These are phyloP conservation scores for Aspergillus nomiae DNA, from an alignment of 2,329 filamentous ascomycete genomes.

Conservation along the genomic window DNA sequence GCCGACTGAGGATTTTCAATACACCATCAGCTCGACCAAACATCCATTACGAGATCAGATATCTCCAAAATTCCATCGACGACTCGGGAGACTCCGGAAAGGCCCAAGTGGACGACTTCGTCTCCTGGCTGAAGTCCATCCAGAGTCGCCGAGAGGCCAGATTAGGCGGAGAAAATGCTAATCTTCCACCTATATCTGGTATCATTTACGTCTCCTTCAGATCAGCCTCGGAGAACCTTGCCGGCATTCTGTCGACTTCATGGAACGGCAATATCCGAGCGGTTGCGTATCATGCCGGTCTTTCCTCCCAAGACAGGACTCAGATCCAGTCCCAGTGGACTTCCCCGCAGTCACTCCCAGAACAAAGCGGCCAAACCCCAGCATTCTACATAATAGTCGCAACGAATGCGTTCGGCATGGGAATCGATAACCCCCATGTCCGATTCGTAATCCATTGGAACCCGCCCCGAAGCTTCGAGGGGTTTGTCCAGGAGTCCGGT, in stretches of 20 bases:
- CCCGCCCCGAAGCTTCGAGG: constrained; percentile 89
- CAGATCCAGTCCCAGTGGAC: constrained; percentile 54
- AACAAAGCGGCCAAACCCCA: constrained; percentile 33
- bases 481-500: constrained; percentile 94
- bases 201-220: constrained; percentile 52
- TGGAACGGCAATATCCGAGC: constrained; percentile 41
- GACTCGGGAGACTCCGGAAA: constrained; percentile 43
- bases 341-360: constrained; percentile 20
- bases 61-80: constrained; percentile 35
- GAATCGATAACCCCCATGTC: constrained; percentile 93
- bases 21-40: constrained; percentile 85
- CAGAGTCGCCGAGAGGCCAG: constrained; percentile 67
- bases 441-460: constrained; percentile 96
- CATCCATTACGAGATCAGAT: constrained; percentile 87
- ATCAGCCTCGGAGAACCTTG: constrained; percentile 43
- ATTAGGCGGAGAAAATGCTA: constrained; percentile 31
- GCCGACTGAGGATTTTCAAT: constrained; percentile 71
- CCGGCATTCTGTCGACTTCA: constrained; percentile 34
- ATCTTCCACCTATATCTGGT: constrained; percentile 43
- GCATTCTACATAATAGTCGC: constrained; percentile 92
- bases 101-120: constrained; percentile 76
- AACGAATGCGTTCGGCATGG: constrained; percentile 96
- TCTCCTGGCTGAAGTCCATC: constrained; percentile 74
- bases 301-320: constrained; percentile 70
- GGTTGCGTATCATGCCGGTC: constrained; percentile 58